A percentile compares a stretch with the other conserved stretches of the same genome.
Conservation (phyloP, 352 stramenopile species). For the Phytopythium sindhum region DNA sequence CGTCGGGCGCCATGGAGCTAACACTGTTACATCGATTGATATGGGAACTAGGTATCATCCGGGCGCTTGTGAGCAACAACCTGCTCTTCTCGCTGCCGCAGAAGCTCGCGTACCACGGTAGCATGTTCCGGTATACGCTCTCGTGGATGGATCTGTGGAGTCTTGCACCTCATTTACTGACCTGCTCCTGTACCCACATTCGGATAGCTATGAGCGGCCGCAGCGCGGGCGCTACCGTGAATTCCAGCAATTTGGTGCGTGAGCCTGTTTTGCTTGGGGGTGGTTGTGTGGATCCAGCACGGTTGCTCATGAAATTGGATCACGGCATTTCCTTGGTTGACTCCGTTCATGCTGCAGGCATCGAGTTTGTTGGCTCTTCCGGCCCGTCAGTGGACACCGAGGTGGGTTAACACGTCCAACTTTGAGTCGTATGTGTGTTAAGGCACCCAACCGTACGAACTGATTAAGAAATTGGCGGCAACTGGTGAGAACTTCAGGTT, state of each 20-base stretch:
- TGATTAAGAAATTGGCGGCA: not conserved
- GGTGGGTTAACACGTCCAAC: constrained; percentile 18
- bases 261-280: not conserved
- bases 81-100: constrained; percentile 67
- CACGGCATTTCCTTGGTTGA: not conserved
- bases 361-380: constrained; percentile 81
- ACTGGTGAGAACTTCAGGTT: constrained; percentile 29
- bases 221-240: constrained; percentile 84
- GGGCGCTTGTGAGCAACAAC: constrained; percentile 77
- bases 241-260: constrained; percentile 85
- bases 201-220: constrained; percentile 76
- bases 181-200: not conserved
- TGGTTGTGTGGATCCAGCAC: not conserved
- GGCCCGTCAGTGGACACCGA: constrained; percentile 78
- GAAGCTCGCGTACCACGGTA: constrained; percentile 81
- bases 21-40: not conserved
- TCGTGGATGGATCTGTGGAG: not conserved
- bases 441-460: not conserved
- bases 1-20: not conserved
- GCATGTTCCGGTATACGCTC: constrained; percentile 77
- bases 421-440: not conserved
- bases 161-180: not conserved
- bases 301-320: not conserved
- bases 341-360: constrained; percentile 25
- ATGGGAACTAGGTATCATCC: constrained; percentile 50